Evolutionary conservation across 371 early-diverging fungal species (phyloP), one percentile per base, ranked within the genome.

Genomic region (Syncephalis fuscata): DNA sequence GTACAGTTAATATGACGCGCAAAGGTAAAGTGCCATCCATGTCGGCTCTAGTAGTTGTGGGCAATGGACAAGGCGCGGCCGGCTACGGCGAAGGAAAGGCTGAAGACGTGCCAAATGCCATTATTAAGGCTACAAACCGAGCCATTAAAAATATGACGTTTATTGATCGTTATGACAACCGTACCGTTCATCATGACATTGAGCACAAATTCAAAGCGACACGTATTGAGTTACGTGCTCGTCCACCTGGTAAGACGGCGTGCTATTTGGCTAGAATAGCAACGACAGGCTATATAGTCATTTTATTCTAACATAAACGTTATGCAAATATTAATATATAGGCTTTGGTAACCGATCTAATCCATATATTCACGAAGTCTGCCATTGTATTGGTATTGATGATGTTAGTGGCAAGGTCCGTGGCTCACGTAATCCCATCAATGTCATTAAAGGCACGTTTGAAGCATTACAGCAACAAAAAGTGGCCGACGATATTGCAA

Each of bases 401-500:
- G 98, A 98, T 67, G 54, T 97, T 53, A 73, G 84, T 45, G 88
- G 81, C 49, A 97, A 96, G 64, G 82, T 93, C 23, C 66, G 73
- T 56, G 97, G 98, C 3, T 90, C 91, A 15, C 71, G 75, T 39
- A 93, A 91, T 61, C 92, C 92, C 9, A 86, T 97, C 85, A 98
- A 98, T 62, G 96, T 98, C 21, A 78, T 93, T 67, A 93, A 98
- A 72, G 90, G 83, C 17, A 84, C 88, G 3, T 92, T 97, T 60
- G 88, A 81, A 62, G 98, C 98, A 3, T 63, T 98, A n/a, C 60
- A 66, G 41, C 60, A 67, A 32, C 98, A 97, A 67, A 78, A 74
- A 59, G 61, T 76, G 19, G 90, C 95, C 9, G 68, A 76, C 40
- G 84, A 92, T 45, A 79, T 98, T 64, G 93, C 97, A 21, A 71